Percentiles rank a stretch among this genome's conserved stretches.
These are phyloP conservation scores for Jamesozyma rosinii DNA, from an alignment of 805 yeast genomes.

Conservation along the genomic window DNA sequence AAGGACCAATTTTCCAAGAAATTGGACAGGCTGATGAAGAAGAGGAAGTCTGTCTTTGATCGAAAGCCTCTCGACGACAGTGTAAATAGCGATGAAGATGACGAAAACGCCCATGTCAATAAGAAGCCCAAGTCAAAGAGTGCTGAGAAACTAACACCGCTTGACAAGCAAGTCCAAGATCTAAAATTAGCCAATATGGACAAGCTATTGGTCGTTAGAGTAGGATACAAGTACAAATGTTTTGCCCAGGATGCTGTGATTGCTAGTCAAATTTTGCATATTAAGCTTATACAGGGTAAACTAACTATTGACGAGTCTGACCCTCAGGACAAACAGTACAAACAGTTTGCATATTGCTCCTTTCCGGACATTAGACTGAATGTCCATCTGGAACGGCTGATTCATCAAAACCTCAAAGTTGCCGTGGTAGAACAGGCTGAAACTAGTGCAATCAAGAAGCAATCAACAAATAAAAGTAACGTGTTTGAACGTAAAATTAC, in stretches of 20 bases:
- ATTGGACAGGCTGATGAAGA: slow-evolving; percentile 6
- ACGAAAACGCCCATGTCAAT: not conserved
- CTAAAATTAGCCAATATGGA: slow-evolving; percentile 54
- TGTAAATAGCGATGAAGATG: not conserved
- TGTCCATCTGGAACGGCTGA: slow-evolving; percentile 63
- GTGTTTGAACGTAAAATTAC: slow-evolving; percentile 64
- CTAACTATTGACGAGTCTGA: slow-evolving; percentile 42
- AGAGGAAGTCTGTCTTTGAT: slow-evolving; percentile 3
- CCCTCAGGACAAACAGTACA: slow-evolving; percentile 41
- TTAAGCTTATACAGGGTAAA: slow-evolving; percentile 67
- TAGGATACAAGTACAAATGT: slow-evolving; percentile 85
- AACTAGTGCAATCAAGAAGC: slow-evolving; percentile 61
- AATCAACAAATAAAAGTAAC: slow-evolving; percentile 38
- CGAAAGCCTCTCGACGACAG: not conserved
- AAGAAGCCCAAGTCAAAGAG: slow-evolving; percentile 4
- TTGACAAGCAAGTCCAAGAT: slow-evolving; percentile 68
- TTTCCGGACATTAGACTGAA: slow-evolving; percentile 73
- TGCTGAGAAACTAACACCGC: slow-evolving; percentile 47
- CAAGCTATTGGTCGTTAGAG: slow-evolving; percentile 71
- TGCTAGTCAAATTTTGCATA: slow-evolving; percentile 58
- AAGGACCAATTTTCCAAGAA: slow-evolving; percentile 5
- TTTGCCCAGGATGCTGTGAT: slow-evolving; percentile 75
- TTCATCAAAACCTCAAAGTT: slow-evolving; percentile 66
- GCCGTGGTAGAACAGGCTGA: slow-evolving; percentile 84
- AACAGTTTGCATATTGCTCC: slow-evolving; percentile 70